Evolutionary conservation across 345 rosid genomes (phyloP), one percentile per base, ranked within the genome.

Genomic region (Eucalyptus victrix): DNA sequence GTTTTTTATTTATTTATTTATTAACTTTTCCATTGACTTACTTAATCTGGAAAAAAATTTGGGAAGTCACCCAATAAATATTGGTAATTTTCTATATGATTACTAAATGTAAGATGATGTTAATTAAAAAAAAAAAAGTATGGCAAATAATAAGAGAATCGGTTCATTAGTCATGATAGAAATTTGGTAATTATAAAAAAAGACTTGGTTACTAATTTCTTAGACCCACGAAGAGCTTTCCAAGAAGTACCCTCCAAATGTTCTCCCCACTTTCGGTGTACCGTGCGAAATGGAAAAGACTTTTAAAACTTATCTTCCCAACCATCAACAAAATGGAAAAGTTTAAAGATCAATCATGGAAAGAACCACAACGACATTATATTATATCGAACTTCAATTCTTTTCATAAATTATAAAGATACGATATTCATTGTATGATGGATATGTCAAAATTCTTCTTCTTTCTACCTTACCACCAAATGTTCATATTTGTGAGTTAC

Each of bases 351-450:
- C 65, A 24, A 24, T 58, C 0, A 24, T 24, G 6, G 65, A 58
- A 23, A 14, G 13, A 24, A 56, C n/a, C n/a, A n/a, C 26, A 1
- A 50, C 53, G 9, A 19, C 0, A 53, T 53, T 53, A 19, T 53
- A 17, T 19, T 19, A 10, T 53, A 53, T 53, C 58, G 1, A 53
- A 53, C 23, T 53, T 19, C 58, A 53, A 53, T 53, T 53, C 24
- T 53, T 53, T 53, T 17, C 58, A 53, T 53, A 53, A 53, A 53
- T 53, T 10, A 53, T 53, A 53, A 53, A 10, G 14, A 58, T 58
- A 58, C 5, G 6, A 24, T 58, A 58, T 58, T 24, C 5, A 58
- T 56, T 0, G 60, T 23, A 56, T 0, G 0, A 58, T 24, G 30
- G 30, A 58, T 58, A 58, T 26, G 26, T 58, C 13, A 26, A 58